Evolutionary conservation across 2,329 filamentous ascomycete species (phyloP).

Genomic region (Trichoderma koningii): DNA sequence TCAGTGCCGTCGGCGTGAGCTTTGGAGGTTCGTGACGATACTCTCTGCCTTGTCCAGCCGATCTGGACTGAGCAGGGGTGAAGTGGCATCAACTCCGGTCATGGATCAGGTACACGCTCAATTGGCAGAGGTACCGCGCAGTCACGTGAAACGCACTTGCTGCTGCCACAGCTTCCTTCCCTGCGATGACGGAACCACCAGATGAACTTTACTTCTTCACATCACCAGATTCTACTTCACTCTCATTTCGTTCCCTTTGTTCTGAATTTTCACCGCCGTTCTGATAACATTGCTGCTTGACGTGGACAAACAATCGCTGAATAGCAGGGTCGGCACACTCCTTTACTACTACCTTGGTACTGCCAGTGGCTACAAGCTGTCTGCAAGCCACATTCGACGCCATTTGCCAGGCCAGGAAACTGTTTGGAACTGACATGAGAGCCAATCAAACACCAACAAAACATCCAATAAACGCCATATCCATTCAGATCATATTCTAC

Average conservation of each 20-base stretch:
- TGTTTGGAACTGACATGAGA: no score
- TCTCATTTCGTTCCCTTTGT: no score
- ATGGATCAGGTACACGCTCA: background rate
- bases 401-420: background rate
- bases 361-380: no score
- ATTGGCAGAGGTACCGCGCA: background rate
- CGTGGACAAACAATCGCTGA: no score
- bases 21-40: no score
- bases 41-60: no score
- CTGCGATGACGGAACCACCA: background rate
- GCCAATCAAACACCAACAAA: background rate
- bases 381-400: no score
- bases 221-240: background rate
- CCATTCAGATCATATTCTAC: background rate
- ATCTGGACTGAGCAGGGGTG: background rate
- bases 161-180: background rate
- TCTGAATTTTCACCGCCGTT: no score
- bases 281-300: no score
- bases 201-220: background rate
- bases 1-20: background rate
- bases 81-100: background rate
- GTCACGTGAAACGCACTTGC: slow-evolving; percentile 13
- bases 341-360: no score
- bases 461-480: no score
- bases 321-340: no score